Base-by-base conservation (phyloP, 495 filamentous ascomycete genomes). In the Penicillium daleae region DNA sequence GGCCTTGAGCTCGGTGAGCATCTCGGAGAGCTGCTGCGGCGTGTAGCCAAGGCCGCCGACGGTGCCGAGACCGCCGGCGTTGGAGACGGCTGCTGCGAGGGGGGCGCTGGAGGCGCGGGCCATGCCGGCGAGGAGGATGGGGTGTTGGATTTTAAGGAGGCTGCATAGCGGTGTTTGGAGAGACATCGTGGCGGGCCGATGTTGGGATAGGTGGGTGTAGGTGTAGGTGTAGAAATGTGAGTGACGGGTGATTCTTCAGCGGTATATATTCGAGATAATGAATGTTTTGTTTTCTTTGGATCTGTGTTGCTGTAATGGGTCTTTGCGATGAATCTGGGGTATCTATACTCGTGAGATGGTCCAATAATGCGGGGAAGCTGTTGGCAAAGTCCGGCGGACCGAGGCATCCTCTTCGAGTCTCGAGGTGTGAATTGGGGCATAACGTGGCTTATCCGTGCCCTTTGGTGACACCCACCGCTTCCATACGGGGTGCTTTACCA, bases 11-110 rank as follows among this genome's bases (percentile, higher is more conserved):
- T 96, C 92, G 59, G 86, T 85, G 72, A 97, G 85, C 78, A 94
- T 95, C 63, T 85, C 78, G 50, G 87, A 87, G 32, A 97, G 86
- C 67, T 94, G 91, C 1, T 75, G 55, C 0, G 92, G 92, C 3
- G 91, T 92, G 83, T 97, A 97, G 67, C 89, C 87, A 55, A 96
- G 86, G 26, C 92, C 92, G 56, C 92, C 92, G 62, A 97, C 87
- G 32, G 88, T 88, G 65, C 92, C 92, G 13, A 97, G 85, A 10
- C 92, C 92, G 70, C 92, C 92, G 10, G 91, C 90, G 74, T 97
- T 95, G 74, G 87, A 91, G 50, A 97, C 92, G 22, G 92, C 92
- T 3, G 92, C 91, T 13, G 92, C 92, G 44, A 97, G 87, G 19
- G 81, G 80, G 0, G 88, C 91, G 65, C 87, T 86, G 7, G 89